Evolutionary conservation across 225 moss, liverwort and hornwort species (phyloP).

Genomic region (Climacium dendroides): DNA sequence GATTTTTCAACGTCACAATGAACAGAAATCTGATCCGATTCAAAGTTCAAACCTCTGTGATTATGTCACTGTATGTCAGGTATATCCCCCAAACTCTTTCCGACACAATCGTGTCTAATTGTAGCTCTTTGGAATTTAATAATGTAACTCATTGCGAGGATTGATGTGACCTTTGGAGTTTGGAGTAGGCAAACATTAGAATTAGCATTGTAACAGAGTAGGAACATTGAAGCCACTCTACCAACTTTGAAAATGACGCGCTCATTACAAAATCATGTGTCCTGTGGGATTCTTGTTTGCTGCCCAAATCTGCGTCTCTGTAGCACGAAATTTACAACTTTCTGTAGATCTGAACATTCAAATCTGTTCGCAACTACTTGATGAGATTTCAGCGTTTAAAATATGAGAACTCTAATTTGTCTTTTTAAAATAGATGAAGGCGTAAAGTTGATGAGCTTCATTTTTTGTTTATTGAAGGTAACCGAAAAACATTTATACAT

Average conservation of each 20-base stretch:
- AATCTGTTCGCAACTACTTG: not conserved
- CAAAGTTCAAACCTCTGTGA: not conserved
- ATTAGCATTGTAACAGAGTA: not conserved
- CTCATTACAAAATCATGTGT: not conserved
- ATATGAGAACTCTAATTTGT: too few species aligned
- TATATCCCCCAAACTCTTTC: not conserved
- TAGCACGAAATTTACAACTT: not conserved
- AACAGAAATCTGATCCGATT: not conserved
- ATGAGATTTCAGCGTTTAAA: not conserved
- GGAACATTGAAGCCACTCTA: not conserved
- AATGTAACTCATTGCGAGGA: not conserved
- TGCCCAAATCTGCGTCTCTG: not conserved
- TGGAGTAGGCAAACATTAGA: not conserved
- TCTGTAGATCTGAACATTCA: not conserved
- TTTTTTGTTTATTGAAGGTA: too few species aligned
- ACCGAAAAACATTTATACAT: too few species aligned
- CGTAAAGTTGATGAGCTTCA: too few species aligned
- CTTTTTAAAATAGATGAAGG: too few species aligned
- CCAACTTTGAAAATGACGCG: not conserved
- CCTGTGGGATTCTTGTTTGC: not conserved
- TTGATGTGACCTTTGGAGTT: not conserved
- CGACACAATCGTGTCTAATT: constrained; percentile 6
- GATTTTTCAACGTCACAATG: not conserved
- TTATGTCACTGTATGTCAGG: not conserved
- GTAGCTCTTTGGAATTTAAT: not conserved